These are phyloP conservation scores for Fusarium domesticum DNA, from an alignment of 2,329 filamentous ascomycete genomes.

Conservation along the genomic window DNA sequence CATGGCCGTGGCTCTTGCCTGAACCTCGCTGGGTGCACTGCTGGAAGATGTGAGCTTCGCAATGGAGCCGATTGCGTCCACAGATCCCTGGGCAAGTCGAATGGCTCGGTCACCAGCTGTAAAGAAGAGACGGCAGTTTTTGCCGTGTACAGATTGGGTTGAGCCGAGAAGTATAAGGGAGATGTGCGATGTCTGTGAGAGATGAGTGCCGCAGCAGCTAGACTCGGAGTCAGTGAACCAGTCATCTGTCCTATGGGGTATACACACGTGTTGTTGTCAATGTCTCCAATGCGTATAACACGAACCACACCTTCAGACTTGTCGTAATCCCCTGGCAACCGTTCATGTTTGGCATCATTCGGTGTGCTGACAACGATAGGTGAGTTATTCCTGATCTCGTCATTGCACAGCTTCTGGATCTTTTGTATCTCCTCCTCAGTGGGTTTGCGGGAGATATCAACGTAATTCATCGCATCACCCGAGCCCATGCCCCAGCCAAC, in stretches of 20 bases:
- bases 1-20: slow-evolving; percentile 12
- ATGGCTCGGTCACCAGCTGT: slow-evolving; percentile 30
- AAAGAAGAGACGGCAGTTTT: slow-evolving; percentile 33
- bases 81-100: slow-evolving; percentile 18
- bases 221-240: neutral
- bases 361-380: slow-evolving; percentile 28
- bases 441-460: slow-evolving; percentile 31
- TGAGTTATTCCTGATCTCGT: slow-evolving; percentile 25
- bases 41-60: slow-evolving; percentile 28
- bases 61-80: slow-evolving; percentile 22
- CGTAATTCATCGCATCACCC: slow-evolving; percentile 30
- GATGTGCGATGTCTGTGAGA: slow-evolving; percentile 32
- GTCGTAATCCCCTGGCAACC: slow-evolving; percentile 31
- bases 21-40: slow-evolving; percentile 20
- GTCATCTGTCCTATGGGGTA: accelerated
- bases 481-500: slow-evolving; percentile 33
- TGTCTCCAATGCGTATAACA: slow-evolving; percentile 28
- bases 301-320: slow-evolving; percentile 30
- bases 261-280: slow-evolving; percentile 32
- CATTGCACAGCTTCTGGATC: slow-evolving; percentile 27
- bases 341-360: slow-evolving; percentile 22
- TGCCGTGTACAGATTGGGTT: slow-evolving; percentile 31
- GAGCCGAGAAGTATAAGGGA: slow-evolving; percentile 29
- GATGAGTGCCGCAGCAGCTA: slow-evolving; percentile 34
- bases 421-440: slow-evolving; percentile 21